Conservation (phyloP, 177 flowering plant genomes). For the Vitis hybrid region DNA sequence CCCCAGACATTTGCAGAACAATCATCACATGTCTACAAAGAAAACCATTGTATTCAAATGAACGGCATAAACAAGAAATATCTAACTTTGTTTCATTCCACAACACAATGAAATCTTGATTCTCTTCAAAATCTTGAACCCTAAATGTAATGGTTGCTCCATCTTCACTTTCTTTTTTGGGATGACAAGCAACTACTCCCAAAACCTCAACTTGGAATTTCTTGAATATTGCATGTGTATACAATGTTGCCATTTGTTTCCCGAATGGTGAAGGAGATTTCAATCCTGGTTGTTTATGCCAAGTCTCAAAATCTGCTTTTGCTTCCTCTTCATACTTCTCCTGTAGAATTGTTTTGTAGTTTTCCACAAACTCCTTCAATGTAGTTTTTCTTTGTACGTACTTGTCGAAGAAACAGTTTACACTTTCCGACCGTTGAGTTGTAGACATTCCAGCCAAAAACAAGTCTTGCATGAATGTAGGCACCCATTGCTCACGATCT, state of each 20-base stretch:
- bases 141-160: constrained; percentile 22
- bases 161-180: constrained; percentile 28
- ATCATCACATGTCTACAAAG: constrained; percentile 39
- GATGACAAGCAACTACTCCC: constrained; percentile 38
- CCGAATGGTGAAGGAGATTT: constrained; percentile 41
- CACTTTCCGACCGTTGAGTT: constrained; percentile 24
- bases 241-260: constrained; percentile 32
- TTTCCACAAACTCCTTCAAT: constrained; percentile 28
- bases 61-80: constrained; percentile 29
- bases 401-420: constrained; percentile 27
- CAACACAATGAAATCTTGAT: constrained; percentile 27
- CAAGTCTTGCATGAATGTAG: constrained; percentile 27
- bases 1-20: constrained; percentile 33
- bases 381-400: constrained; percentile 35
- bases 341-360: constrained; percentile 21
- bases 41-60: constrained; percentile 35
- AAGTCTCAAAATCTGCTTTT: constrained; percentile 34
- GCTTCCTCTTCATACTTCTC: constrained; percentile 35
- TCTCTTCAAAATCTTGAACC: constrained; percentile 39
- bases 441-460: constrained; percentile 37
- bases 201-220: constrained; percentile 39
- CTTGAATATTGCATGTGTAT: constrained; percentile 35
- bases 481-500: constrained; percentile 33
- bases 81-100: constrained; percentile 26
- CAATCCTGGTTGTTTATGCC: constrained; percentile 35